Base-by-base conservation (phyloP, 176 grass and related monocot genomes). In the Oropetium thomaeum region DNA sequence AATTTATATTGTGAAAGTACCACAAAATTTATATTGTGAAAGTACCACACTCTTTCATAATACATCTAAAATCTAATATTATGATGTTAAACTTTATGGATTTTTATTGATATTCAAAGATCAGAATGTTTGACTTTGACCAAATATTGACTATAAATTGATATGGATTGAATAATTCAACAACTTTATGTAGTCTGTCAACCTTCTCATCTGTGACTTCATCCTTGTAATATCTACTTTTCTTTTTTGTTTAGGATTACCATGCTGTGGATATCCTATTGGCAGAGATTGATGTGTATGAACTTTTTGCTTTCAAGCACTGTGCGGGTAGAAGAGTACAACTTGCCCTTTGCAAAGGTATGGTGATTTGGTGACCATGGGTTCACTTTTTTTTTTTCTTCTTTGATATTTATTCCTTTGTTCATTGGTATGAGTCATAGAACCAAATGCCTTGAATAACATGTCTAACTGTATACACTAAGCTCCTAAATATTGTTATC, bases 271-370 rank as follows among this genome's bases (percentile, higher is more conserved):
- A 98, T 84, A 88, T 98, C 38, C 75, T 98, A 52, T 85, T 94
- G 76, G 95, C 95, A 76, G 95, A 98, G 70, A 98, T 98, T 73
- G 95, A 98, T 75, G 83, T 98, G 20, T 98, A 98, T 72, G 95
- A 98, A 71, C 53, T 98, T 78, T 98, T 98, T 87, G 62, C 95
- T 67, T 98, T 94, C 79, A 98, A 94, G 59, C 95, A 98, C 80
- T 98, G 95, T 77, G 84, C 89, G 49, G 82, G 86, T 79, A 90
- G 95, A 87, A 94, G 79, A 83, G 71, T 85, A 29, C 88, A 98
- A 2, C 91, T 98, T 80, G 86, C 89, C 65, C 91, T 98, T 65
- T 98, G 95, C 79, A 92, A 94, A 91, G 90, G 93, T 97, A 83
- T 62, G 42, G 45, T 48, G 17, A 49, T 19, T 69, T 40, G 13